These are phyloP conservation scores for Euphrasia arctica DNA, from an alignment of 305 asterid species.

Conservation along the genomic window DNA sequence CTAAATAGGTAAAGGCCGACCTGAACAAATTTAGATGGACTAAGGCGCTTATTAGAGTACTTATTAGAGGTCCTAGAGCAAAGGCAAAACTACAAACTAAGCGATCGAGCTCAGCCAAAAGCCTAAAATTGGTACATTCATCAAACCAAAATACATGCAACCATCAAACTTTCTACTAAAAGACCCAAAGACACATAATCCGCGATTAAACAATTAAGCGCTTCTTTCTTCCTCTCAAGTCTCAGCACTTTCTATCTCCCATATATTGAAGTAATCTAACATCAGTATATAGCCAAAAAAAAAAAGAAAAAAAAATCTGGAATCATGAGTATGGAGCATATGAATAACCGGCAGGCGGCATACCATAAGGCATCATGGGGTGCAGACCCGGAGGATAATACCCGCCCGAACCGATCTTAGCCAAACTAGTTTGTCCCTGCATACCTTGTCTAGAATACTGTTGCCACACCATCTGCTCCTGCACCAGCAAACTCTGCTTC, in stretches of 20 bases:
- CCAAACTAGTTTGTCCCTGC: slow-evolving; percentile 83
- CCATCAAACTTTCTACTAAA: background rate
- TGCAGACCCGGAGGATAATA: slow-evolving; percentile 57
- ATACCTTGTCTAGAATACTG: slow-evolving; percentile 82
- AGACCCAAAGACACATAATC: background rate
- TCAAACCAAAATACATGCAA: background rate
- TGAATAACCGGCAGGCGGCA: slow-evolving; percentile 78
- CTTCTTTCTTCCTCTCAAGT: no score
- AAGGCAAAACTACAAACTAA: no score
- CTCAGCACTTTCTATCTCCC: background rate
- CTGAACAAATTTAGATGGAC: no score
- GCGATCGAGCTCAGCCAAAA: no score
- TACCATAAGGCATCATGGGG: slow-evolving; percentile 66
- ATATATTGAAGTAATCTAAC: slow-evolving; percentile 22
- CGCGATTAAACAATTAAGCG: background rate
- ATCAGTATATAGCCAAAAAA: slow-evolving; percentile 10
- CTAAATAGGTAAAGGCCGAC: no score
- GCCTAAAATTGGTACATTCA: background rate
- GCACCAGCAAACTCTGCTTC: slow-evolving; percentile 72
- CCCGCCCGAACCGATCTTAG: slow-evolving; percentile 61
- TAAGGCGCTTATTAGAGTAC: no score
- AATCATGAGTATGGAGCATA: slow-evolving; percentile 52
- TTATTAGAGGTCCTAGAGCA: no score
- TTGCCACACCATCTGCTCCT: slow-evolving; percentile 89
- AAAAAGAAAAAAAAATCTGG: slow-evolving; percentile 18